These are phyloP conservation scores for Teratosphaeria pseudoeucalypti DNA, from an alignment of 2,329 filamentous ascomycete genomes.

Conservation along the genomic window DNA sequence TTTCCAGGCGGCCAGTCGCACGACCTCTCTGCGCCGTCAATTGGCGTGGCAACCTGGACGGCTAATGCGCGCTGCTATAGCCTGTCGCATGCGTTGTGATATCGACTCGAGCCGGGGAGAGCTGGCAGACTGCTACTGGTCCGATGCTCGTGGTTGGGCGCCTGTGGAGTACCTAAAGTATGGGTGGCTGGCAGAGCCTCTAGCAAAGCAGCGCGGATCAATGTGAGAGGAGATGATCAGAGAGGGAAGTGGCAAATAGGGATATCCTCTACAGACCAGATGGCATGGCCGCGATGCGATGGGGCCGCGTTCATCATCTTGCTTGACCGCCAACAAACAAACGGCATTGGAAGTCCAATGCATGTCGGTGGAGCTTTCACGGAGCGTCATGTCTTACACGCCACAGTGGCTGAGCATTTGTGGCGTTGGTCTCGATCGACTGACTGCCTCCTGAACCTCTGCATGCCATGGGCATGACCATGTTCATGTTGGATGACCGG, in stretches of 20 bases:
- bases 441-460: too few species aligned
- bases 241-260: background rate
- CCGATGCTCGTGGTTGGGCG: background rate
- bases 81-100: background rate
- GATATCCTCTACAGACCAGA: background rate
- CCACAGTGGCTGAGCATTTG: background rate
- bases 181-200: background rate
- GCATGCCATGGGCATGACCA: too few species aligned
- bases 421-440: background rate
- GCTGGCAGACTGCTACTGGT: slow-evolving; percentile 2
- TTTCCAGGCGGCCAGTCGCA: background rate
- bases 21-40: background rate
- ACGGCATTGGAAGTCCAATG: background rate
- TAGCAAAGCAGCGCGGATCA: background rate
- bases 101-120: background rate
- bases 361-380: background rate
- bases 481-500: too few species aligned
- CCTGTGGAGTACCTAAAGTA: background rate
- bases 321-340: background rate
- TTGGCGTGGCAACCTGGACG: background rate
- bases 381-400: background rate
- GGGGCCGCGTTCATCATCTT: background rate
- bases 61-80: background rate
- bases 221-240: background rate
- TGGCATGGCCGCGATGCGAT: background rate